Conservation (phyloP, 2,329 filamentous ascomycete species). For the Diplodia scrobiculata region DNA sequence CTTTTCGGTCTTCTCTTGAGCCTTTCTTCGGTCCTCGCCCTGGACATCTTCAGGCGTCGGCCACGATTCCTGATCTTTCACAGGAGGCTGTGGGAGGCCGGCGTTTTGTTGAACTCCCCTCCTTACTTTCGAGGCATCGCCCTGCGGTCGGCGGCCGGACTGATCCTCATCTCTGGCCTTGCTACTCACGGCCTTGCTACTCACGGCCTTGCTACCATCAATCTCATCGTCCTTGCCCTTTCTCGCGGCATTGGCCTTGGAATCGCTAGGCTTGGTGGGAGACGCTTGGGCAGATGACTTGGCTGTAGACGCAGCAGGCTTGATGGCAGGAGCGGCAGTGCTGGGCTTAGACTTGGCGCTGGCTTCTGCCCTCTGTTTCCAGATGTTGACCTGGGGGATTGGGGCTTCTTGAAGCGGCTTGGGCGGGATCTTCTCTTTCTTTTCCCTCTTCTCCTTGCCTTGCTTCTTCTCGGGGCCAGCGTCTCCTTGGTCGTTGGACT, state of each 20-base stretch:
- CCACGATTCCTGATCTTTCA: conserved; percentile 79
- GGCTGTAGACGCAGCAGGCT: conserved; percentile 25
- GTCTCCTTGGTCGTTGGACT: conserved; percentile 48
- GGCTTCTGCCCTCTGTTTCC: conserved; percentile 73
- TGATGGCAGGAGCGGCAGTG: conserved; percentile 43
- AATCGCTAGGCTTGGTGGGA: conserved; percentile 28
- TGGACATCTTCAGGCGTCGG: conserved; percentile 82
- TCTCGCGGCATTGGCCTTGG: conserved; percentile 32
- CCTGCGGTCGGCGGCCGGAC: conserved; percentile 26
- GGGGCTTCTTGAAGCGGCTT: conserved; percentile 76
- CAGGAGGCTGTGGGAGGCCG: conserved; percentile 47
- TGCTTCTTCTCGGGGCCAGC: conserved; percentile 43
- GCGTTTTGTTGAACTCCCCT: conserved; percentile 4
- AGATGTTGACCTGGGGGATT: conserved; percentile 81
- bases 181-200: conserved; percentile 34
- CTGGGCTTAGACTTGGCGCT: conserved; percentile 44
- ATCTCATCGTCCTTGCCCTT: conserved; percentile 34
- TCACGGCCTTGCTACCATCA: conserved; percentile 34
- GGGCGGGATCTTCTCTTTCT: conserved; percentile 54
- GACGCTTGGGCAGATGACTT: conserved; percentile 33
- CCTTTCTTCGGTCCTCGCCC: conserved; percentile 75
- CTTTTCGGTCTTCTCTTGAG: conserved; percentile 66
- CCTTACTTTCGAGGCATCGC: conserved; percentile 6
- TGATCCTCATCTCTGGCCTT: conserved; percentile 40
- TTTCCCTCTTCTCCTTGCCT: conserved; percentile 54